Percentiles rank a stretch among this genome's conserved stretches.
These are phyloP conservation scores for Dictyostelium discoideum DNA, from an alignment of 78 protist genomes.

Conservation along the genomic window DNA sequence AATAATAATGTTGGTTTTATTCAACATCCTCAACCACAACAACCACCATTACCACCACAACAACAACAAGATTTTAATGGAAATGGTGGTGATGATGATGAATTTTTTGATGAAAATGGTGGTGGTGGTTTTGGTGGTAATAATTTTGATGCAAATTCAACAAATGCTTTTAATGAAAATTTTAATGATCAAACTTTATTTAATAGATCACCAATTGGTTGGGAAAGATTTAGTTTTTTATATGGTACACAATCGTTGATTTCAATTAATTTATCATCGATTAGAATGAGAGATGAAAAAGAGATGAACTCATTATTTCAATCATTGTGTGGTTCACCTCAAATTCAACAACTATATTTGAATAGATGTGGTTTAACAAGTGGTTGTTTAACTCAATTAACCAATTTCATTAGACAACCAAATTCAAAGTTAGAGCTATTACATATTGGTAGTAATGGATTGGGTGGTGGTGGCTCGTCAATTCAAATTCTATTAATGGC, in stretches of 20 bases:
- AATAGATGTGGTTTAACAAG: neutral
- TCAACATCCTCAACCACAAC: neutral
- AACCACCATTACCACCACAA: neutral
- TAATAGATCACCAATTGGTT: neutral
- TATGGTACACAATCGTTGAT: constrained; percentile 1
- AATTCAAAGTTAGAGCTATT: neutral
- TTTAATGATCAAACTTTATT: neutral
- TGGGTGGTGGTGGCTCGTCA: neutral
- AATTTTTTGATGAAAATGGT: neutral
- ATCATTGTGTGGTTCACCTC: neutral
- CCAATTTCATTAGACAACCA: neutral
- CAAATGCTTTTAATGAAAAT: constrained; percentile 11
- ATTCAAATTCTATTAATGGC: neutral
- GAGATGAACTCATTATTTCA: neutral
- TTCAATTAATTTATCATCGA: constrained; percentile 14
- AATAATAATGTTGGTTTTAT: neutral
- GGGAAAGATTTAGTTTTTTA: neutral
- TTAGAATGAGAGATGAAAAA: neutral
- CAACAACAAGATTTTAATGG: neutral
- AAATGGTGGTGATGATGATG: neutral
- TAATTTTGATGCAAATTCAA: neutral
- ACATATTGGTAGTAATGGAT: neutral
- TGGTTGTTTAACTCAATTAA: neutral
- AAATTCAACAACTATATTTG: neutral
- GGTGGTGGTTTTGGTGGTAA: neutral